Evolutionary conservation across 768 basidiomycete genomes (phyloP).

Genomic region (Daedaleopsis nitida): DNA sequence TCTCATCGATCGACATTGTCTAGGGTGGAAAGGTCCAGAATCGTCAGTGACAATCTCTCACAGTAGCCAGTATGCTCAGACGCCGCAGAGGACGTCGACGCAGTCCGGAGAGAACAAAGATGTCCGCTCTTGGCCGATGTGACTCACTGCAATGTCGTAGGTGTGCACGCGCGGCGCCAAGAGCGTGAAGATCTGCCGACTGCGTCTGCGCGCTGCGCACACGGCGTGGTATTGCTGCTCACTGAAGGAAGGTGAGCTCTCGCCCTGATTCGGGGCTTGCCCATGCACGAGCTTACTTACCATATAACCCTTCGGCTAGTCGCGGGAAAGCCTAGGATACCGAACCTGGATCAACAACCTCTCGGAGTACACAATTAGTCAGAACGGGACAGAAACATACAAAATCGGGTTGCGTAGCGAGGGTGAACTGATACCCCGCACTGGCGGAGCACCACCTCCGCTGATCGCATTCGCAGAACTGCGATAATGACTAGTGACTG

Average conservation of each 20-base stretch:
- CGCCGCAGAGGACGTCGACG: not conserved
- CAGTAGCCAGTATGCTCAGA: not conserved
- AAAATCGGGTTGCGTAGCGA: constrained; percentile 3
- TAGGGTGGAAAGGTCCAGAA: constrained; percentile 11
- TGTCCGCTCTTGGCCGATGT: not conserved
- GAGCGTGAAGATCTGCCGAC: not conserved
- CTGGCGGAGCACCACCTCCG: constrained; percentile 1
- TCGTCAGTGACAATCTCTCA: constrained; percentile 6
- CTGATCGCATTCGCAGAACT: not conserved
- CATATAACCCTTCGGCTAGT: too few species aligned
- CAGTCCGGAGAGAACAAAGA: not conserved
- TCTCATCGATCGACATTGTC: constrained; percentile 4
- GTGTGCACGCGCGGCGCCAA: not conserved
- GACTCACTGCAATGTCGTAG: not conserved
- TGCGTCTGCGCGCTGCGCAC: not conserved
- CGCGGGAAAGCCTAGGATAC: not conserved
- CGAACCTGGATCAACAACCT: constrained; percentile 17
- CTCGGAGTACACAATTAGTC: constrained; percentile 1
- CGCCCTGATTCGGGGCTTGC: too few species aligned
- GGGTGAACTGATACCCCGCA: constrained; percentile 10
- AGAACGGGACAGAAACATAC: not conserved
- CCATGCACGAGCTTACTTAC: too few species aligned
- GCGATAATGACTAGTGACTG: too few species aligned
- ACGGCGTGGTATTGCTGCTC: too few species aligned
- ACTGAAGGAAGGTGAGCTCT: too few species aligned